phyloP scores from a whole-genome alignment of 306 rosid species.

The Erythrophleum fordii region DNA sequence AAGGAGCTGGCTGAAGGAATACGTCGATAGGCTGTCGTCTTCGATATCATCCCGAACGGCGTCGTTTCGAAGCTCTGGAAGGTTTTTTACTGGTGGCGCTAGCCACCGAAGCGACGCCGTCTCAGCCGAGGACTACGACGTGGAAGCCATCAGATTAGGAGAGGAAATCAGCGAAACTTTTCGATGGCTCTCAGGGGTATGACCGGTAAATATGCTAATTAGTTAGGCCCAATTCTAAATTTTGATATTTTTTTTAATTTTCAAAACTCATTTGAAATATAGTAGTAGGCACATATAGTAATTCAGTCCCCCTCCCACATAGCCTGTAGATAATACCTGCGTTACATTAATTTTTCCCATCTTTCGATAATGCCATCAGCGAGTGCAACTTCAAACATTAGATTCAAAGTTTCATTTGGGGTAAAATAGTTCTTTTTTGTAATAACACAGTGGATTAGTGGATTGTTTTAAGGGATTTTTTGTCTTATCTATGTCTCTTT shows the following conservation, averaged over 20 bases:
- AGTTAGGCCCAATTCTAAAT: conserved; percentile 27
- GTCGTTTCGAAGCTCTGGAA: conserved; percentile 85
- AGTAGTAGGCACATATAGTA: neutral
- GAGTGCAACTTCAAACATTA: neutral
- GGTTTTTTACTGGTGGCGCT: conserved; percentile 67
- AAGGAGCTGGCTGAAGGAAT: conserved; percentile 79
- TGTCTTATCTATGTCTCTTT: neutral
- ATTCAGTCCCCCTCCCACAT: neutral
- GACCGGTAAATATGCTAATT: conserved; percentile 47
- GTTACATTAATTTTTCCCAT: neutral
- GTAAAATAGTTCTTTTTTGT: neutral
- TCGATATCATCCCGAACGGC: conserved; percentile 70
- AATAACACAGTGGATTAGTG: neutral
- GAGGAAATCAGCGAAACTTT: conserved; percentile 84
- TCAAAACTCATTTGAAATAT: neutral
- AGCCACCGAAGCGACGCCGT: conserved; percentile 72
- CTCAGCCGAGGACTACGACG: conserved; percentile 56
- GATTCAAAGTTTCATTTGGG: neutral
- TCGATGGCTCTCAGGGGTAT: conserved; percentile 96
- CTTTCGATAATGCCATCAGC: neutral
- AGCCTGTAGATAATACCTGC: conserved; percentile 36
- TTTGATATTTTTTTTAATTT: conserved; percentile 2
- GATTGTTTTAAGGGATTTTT: neutral
- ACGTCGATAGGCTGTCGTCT: conserved; percentile 72
- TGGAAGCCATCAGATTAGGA: conserved; percentile 69